Conservation (phyloP, 2,329 filamentous ascomycete genomes). For the Rutstroemia sydowiana region DNA sequence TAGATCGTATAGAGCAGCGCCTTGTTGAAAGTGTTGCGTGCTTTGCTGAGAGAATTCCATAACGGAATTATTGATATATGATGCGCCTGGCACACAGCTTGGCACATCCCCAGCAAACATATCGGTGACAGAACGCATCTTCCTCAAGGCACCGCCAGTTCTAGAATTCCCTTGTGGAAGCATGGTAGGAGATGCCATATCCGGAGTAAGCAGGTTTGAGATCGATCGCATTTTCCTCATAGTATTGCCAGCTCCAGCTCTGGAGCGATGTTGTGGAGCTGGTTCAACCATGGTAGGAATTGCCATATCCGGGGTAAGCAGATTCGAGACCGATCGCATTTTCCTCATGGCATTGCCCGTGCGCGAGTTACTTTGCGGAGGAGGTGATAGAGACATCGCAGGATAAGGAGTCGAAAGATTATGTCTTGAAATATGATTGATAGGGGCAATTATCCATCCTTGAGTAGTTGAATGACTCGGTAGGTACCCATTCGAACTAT, state of each 20-base stretch:
- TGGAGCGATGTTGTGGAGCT: conserved; percentile 14
- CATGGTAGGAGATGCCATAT: conserved; percentile 14
- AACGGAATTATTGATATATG: conserved; percentile 38
- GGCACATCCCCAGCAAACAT: conserved; percentile 33
- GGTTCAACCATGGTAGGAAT: neutral
- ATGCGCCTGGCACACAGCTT: conserved; percentile 27
- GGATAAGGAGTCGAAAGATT: conserved; percentile 3
- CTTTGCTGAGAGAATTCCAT: conserved; percentile 37
- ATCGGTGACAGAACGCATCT: conserved; percentile 23
- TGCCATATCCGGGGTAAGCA: conserved; percentile 34
- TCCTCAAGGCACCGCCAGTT: conserved; percentile 14
- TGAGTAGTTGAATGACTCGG: conserved; percentile 8
- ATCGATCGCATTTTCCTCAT: conserved; percentile 22
- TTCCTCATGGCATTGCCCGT: conserved; percentile 15
- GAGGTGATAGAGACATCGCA: neutral
- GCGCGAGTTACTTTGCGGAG: conserved; percentile 16
- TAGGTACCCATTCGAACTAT: conserved; percentile 4
- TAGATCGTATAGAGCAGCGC: conserved; percentile 46
- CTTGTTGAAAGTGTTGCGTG: conserved; percentile 39
- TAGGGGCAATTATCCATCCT: conserved; percentile 17
- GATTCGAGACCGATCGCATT: conserved; percentile 22
- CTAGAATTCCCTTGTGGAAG: conserved; percentile 15
- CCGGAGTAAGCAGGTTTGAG: conserved; percentile 30
- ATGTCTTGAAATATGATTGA: conserved; percentile 3
- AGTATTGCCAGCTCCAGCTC: conserved; percentile 6